Conservation (phyloP, 495 filamentous ascomycete species). For the Tuber magnatum region DNA sequence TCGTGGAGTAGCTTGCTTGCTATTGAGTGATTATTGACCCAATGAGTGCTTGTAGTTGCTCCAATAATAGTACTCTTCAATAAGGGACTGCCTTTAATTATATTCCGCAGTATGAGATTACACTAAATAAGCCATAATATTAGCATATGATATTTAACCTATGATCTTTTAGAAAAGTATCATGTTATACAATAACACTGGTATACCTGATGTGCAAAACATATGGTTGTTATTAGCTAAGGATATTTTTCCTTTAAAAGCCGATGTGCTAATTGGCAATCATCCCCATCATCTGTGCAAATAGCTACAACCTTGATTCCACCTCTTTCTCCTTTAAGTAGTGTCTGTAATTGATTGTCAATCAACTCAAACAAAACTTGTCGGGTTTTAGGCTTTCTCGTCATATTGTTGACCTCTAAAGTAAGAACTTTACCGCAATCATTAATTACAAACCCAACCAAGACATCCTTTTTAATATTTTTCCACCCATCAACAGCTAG, state of each 20-base stretch:
- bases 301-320: background rate
- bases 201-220: background rate
- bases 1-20: no score
- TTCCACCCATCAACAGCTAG: background rate
- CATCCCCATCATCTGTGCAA: background rate
- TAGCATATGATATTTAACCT: background rate
- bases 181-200: background rate
- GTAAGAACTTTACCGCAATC: background rate
- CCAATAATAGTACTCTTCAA: no score
- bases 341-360: no score
- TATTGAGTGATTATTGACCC: no score
- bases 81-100: no score
- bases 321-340: no score
- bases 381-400: background rate
- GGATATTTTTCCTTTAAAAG: background rate
- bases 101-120: background rate
- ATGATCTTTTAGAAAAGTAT: background rate
- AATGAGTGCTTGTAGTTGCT: no score
- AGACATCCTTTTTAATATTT: background rate
- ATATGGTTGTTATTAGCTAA: background rate
- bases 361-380: background rate
- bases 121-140: background rate
- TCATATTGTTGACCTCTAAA: background rate
- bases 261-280: background rate
- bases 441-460: background rate